Evolutionary conservation across 352 stramenopile genomes (phyloP).

Genomic region (Globisporangium spinosum): DNA sequence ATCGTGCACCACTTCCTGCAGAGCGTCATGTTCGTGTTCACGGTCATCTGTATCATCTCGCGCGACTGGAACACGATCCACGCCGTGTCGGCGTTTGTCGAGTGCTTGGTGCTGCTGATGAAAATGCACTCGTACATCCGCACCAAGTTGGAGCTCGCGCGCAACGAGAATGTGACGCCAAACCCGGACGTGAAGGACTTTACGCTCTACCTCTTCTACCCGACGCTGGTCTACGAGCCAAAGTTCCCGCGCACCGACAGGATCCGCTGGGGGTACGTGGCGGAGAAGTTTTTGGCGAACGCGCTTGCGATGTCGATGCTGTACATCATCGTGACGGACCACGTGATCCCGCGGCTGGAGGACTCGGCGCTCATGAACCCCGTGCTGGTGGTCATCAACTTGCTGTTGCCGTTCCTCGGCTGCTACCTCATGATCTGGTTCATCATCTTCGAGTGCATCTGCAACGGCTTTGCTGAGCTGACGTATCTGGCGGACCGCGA

Average conservation of each 20-base stretch:
- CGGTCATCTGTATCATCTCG: constrained; percentile 57
- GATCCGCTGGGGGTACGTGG: constrained; percentile 85
- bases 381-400: constrained; percentile 60
- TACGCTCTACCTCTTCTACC: constrained; percentile 71
- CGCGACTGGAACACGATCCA: constrained; percentile 76
- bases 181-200: constrained; percentile 48
- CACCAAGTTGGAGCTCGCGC: constrained; percentile 61
- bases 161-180: constrained; percentile 24
- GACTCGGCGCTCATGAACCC: constrained; percentile 55
- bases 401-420: constrained; percentile 92
- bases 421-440: constrained; percentile 96
- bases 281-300: constrained; percentile 76
- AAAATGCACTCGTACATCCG: constrained; percentile 86
- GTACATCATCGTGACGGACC: constrained; percentile 89
- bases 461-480: constrained; percentile 94
- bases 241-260: constrained; percentile 82
- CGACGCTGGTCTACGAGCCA: constrained; percentile 94
- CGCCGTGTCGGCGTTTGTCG: constrained; percentile 68
- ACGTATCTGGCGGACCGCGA: constrained; percentile 87
- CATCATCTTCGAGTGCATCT: constrained; percentile 95
- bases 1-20: constrained; percentile 69
- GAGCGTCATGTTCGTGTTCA: constrained; percentile 71
- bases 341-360: constrained; percentile 83
- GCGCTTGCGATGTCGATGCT: constrained; percentile 78
- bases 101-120: constrained; percentile 73